These are phyloP conservation scores for Acanthochlamys bracteata DNA, from an alignment of 106 monocot species.

Conservation along the genomic window DNA sequence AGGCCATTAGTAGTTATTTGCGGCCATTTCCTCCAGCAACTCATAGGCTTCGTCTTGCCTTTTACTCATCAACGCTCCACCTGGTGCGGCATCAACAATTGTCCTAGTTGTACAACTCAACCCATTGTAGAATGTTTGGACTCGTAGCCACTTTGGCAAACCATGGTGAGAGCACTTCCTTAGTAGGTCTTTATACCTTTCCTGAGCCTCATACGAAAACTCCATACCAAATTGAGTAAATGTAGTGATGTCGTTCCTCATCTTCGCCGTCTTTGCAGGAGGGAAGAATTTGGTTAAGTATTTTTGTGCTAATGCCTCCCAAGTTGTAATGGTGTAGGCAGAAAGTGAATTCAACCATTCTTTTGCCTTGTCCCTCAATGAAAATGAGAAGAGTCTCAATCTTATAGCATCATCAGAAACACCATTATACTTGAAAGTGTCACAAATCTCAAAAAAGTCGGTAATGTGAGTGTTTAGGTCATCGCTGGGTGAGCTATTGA, in stretches of 20 bases:
- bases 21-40: constrained; percentile 5
- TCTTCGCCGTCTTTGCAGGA: constrained; percentile 1
- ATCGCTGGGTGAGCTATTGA: neutral
- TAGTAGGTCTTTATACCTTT: constrained; percentile 6
- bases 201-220: neutral
- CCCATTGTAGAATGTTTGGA: constrained; percentile 6
- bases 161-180: constrained; percentile 8
- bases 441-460: neutral
- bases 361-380: neutral
- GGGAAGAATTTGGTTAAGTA: neutral
- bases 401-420: neutral
- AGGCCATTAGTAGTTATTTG: constrained; percentile 7
- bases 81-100: constrained; percentile 1
- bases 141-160: constrained; percentile 1
- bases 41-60: neutral
- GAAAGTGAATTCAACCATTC: constrained; percentile 1
- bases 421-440: neutral
- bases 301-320: neutral
- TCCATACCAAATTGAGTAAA: constrained; percentile 2
- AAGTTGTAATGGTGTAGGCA: neutral
- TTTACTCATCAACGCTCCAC: constrained; percentile 3
- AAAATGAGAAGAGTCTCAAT: neutral
- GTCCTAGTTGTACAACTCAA: neutral
- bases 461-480: constrained; percentile 2
- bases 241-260: neutral